phyloP scores from a whole-genome alignment of 768 basidiomycete genomes.

The Mycena epipterygia region DNA sequence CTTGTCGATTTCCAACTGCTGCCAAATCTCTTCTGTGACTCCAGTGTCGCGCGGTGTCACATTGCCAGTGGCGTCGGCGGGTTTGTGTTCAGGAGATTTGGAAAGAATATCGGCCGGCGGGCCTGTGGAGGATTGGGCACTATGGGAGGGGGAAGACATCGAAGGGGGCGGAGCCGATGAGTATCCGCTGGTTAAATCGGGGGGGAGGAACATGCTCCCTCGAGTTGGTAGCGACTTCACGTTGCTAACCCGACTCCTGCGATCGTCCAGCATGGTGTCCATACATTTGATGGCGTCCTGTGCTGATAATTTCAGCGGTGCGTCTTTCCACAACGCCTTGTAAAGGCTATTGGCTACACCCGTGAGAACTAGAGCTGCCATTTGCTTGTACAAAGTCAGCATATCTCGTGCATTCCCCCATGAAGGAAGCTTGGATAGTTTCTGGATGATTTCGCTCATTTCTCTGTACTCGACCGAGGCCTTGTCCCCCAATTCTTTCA shows the following conservation, averaged over 20 bases:
- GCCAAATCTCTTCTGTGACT: conserved; percentile 7
- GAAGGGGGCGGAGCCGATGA: background rate
- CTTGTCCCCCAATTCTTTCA: conserved; percentile 47
- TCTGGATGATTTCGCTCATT: conserved; percentile 54
- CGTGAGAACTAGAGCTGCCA: background rate
- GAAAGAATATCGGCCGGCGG: background rate
- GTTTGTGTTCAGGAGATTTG: background rate
- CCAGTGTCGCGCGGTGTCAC: background rate
- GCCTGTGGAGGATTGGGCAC: background rate
- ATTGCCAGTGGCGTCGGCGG: background rate
- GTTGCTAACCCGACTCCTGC: conserved; percentile 2
- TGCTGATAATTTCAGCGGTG: background rate
- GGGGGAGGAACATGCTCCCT: background rate
- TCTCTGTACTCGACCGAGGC: conserved; percentile 11
- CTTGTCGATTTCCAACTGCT: conserved; percentile 6
- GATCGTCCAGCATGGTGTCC: conserved; percentile 6
- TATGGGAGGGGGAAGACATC: background rate
- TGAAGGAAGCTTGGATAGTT: conserved; percentile 59
- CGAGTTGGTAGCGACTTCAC: background rate
- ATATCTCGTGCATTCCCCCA: conserved; percentile 83
- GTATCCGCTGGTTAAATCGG: background rate
- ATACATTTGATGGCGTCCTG: conserved; percentile 11
- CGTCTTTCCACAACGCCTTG: conserved; percentile 8
- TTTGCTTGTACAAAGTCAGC: conserved; percentile 55
- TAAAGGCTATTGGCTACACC: background rate